A percentile compares a stretch with the other conserved stretches of the same genome.
Conservation (phyloP, 148 eudicot genomes). For the Vaccinium myrtillus region DNA sequence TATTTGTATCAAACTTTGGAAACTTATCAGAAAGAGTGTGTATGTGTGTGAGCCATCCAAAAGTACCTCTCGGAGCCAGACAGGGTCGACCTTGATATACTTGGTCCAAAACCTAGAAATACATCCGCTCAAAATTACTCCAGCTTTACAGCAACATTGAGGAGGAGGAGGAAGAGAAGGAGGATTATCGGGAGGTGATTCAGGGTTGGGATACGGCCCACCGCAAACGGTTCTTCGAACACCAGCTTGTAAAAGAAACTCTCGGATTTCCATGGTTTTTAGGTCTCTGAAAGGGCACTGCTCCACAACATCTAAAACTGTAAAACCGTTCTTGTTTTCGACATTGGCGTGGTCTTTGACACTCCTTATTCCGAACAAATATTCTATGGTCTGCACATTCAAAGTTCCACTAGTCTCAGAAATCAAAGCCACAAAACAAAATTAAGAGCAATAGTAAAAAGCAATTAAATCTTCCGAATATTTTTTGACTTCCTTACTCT, state of each 20-base stretch:
- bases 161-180: no score
- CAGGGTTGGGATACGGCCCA: no score
- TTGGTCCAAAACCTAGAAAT: background rate
- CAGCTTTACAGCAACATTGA: background rate
- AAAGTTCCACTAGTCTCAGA: background rate
- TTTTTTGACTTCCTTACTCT: background rate
- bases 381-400: slow-evolving; percentile 29
- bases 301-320: slow-evolving; percentile 34
- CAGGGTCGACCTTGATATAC: background rate
- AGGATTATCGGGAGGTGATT: no score
- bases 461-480: background rate
- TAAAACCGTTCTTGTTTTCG: slow-evolving; percentile 31
- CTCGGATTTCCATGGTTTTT: slow-evolving; percentile 30
- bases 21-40: no score
- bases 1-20: no score
- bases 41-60: no score
- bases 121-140: background rate
- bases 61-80: background rate
- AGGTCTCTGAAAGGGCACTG: slow-evolving; percentile 36
- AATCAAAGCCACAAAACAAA: no score
- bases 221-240: background rate
- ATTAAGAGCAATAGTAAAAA: background rate
- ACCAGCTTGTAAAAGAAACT: slow-evolving; percentile 30
- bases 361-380: slow-evolving; percentile 18
- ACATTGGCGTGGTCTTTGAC: slow-evolving; percentile 14